Evolutionary conservation across 495 filamentous ascomycete species (phyloP).

Genomic region (Gamarada debralockiae): DNA sequence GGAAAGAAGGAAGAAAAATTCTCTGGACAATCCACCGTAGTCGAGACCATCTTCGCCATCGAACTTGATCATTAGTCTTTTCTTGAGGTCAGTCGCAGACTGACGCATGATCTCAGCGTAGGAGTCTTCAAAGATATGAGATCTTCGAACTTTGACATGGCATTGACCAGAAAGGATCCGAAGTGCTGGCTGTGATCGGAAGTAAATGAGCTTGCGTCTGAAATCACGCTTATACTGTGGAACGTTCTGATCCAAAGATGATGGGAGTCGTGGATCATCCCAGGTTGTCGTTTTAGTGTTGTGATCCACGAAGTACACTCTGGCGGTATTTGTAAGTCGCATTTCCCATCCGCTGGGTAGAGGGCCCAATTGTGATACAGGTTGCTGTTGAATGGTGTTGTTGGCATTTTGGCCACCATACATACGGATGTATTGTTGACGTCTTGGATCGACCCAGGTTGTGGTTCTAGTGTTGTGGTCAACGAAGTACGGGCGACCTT

Average conservation of each 20-base stretch:
- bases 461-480: slow-evolving; percentile 98
- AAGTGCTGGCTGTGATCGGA: slow-evolving; percentile 95
- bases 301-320: slow-evolving; percentile 98
- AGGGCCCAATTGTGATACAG: slow-evolving; percentile 95
- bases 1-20: slow-evolving; percentile 99
- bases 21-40: slow-evolving; percentile 96
- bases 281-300: slow-evolving; percentile 99
- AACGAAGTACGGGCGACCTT: slow-evolving; percentile 96
- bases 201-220: slow-evolving; percentile 96
- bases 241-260: slow-evolving; percentile 95
- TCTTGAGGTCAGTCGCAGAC: slow-evolving; percentile 94
- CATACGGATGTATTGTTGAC: slow-evolving; percentile 98
- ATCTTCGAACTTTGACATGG: slow-evolving; percentile 94
- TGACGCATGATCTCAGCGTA: slow-evolving; percentile 98
- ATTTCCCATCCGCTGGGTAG: slow-evolving; percentile 99
- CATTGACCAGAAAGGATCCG: slow-evolving; percentile 95
- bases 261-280: slow-evolving; percentile 94
- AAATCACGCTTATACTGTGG: slow-evolving; percentile 99
- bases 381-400: slow-evolving; percentile 93
- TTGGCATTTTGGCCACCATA: slow-evolving; percentile 77
- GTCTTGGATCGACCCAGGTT: slow-evolving; percentile 97
- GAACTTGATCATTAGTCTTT: slow-evolving; percentile 98
- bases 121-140: slow-evolving; percentile 97
- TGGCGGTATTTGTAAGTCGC: slow-evolving; percentile 95
- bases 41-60: slow-evolving; percentile 97